phyloP scores from a whole-genome alignment of 2,329 filamentous ascomycete genomes.

The Ilyonectria robusta region DNA sequence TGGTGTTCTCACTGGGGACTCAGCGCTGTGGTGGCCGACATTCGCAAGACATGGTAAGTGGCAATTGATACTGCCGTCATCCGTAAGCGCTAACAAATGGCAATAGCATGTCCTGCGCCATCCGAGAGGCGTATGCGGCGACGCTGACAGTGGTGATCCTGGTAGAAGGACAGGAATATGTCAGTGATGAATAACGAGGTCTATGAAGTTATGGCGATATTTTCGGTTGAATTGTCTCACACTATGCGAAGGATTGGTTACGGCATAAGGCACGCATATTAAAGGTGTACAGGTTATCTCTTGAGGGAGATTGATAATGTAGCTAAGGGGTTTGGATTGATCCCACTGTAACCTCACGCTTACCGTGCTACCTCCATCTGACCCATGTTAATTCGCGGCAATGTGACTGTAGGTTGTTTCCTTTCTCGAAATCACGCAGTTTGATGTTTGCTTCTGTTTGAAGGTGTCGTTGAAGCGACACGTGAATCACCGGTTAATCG shows the following conservation, averaged over 20 bases:
- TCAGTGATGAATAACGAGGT: constrained; percentile 58
- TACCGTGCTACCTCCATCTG: no score
- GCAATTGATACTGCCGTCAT: background rate
- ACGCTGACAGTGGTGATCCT: constrained; percentile 81
- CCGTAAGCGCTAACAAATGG: constrained; percentile 1
- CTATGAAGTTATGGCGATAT: constrained; percentile 41
- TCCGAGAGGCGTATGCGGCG: constrained; percentile 82
- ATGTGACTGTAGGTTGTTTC: no score
- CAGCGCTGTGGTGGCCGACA: constrained; percentile 78
- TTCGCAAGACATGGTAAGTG: constrained; percentile 76
- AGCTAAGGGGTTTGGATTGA: no score
- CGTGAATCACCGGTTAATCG: no score
- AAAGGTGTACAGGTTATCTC: background rate
- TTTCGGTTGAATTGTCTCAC: constrained; percentile 26
- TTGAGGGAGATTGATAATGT: no score
- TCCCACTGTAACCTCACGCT: no score
- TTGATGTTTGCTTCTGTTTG: no score
- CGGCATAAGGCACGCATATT: background rate
- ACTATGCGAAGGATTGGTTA: constrained; percentile 11
- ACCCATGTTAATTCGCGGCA: no score
- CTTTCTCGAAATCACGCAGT: no score
- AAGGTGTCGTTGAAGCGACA: no score
- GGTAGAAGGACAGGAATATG: constrained; percentile 64
- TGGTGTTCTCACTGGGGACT: constrained; percentile 85
- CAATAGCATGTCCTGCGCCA: constrained; percentile 77